Evolutionary conservation across 2,329 filamentous ascomycete species (phyloP).

Genomic region (Fusarium buxicola): DNA sequence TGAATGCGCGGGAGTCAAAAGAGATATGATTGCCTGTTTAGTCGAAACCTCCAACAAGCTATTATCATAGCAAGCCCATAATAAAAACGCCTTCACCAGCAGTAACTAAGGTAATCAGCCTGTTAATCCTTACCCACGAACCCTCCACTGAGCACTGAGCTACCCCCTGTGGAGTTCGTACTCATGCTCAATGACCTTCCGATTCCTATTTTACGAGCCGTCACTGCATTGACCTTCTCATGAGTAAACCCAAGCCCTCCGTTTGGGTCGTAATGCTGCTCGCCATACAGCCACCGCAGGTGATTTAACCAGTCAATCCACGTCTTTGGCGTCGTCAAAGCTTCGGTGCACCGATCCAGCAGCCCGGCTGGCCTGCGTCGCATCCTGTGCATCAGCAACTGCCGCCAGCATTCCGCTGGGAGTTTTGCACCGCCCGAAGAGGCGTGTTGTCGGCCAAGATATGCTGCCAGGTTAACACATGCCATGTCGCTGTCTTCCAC

Average conservation of each 20-base stretch:
- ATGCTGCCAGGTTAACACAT: conserved; percentile 21
- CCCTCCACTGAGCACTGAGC: neutral
- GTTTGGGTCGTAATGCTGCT: conserved; percentile 15
- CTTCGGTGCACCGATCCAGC: conserved; percentile 11
- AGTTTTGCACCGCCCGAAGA: neutral
- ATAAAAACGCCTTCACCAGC: neutral
- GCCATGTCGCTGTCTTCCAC: conserved; percentile 12
- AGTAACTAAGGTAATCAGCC: neutral
- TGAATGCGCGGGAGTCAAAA: neutral
- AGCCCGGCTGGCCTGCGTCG: conserved; percentile 8
- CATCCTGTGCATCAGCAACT: conserved; percentile 23
- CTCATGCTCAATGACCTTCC: conserved; percentile 23
- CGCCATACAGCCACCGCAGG: conserved; percentile 15
- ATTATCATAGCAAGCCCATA: neutral
- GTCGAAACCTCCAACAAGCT: neutral
- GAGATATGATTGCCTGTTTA: neutral
- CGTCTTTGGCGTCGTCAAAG: neutral
- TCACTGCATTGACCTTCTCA: conserved; percentile 17
- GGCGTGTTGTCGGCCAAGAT: conserved; percentile 2
- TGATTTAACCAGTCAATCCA: conserved; percentile 20
- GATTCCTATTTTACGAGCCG: conserved; percentile 17
- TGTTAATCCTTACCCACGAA: conserved; percentile 1
- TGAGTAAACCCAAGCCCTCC: conserved; percentile 26
- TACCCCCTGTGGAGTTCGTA: conserved; percentile 18
- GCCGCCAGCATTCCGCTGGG: conserved; percentile 20